Evolutionary conservation across 768 basidiomycete species (phyloP), one percentile per base, ranked within the genome.

Genomic region (Podaxis mareebaensis): DNA sequence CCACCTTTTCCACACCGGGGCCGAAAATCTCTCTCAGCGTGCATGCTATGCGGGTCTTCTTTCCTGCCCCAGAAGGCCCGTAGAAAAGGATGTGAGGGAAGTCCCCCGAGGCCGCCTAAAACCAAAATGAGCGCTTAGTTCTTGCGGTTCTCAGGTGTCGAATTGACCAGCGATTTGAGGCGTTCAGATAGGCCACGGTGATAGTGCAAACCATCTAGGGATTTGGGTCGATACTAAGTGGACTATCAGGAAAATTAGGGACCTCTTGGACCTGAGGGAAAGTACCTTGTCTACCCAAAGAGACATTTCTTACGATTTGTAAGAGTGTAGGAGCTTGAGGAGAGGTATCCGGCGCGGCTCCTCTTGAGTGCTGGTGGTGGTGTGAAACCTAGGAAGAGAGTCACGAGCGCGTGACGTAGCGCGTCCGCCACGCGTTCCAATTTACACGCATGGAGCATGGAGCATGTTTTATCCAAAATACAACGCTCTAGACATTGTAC

Each of bases 81-180:
- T 98, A 99, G 79, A 99, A 96, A 1, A 99, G 85, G 79, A 97
- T 89, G 73, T 99, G 96, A 7, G 96, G 96, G 72, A 99, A 98
- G 79, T 99, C 96, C 0, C 93, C 93, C 1, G 93, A 90, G 1
- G 87, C 84, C 0, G 96, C 90, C 93, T 95, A 70, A 5, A 59
- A 33, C 40, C 49, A 55, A 26, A 38, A 40, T 66, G 39, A 49
- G 55, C 38, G 6, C 8, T 22, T 6, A 33, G 20, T 33, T 55
- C 22, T 28, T 49, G 3, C 1, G 6, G 15, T 7, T 1, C 13
- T 33, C 20, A 30, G 26, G 17, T 20, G 12, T 17, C 24, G 6
- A 11, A 24, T 58, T 52, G 17, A 93, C 93, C 65, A 98, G 79
- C 2, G 95, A 90, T 64, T 83, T 84, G 36, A 98, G 79, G 26